Evolutionary conservation across 208 protist species (phyloP).

Genomic region (Acanthamoeba royreba): DNA sequence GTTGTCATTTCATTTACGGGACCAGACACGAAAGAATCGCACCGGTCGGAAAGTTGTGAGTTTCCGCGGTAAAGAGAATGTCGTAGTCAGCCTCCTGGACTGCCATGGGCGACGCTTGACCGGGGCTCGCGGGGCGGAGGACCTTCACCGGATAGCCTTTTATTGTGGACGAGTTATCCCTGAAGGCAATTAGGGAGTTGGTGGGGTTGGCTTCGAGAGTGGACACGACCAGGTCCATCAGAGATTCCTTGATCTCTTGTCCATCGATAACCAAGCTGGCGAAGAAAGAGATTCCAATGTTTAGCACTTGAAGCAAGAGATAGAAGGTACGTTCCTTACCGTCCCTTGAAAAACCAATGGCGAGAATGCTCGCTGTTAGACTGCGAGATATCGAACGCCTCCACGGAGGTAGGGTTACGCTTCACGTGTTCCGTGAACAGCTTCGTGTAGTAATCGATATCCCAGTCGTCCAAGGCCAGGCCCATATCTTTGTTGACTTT

Average conservation of each 20-base stretch:
- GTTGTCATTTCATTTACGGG: not conserved
- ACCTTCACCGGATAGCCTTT: not conserved
- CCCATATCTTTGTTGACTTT: constrained; percentile 73
- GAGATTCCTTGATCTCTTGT: constrained; percentile 37
- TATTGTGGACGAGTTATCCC: constrained; percentile 48
- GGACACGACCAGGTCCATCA: constrained; percentile 39
- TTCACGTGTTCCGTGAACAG: constrained; percentile 76
- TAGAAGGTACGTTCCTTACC: not conserved
- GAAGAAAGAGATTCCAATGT: not conserved
- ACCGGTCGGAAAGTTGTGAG: constrained; percentile 80
- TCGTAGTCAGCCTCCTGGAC: constrained; percentile 54
- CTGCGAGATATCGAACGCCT: constrained; percentile 81
- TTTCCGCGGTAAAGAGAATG: constrained; percentile 81
- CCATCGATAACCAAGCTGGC: constrained; percentile 46
- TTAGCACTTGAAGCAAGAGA: not conserved
- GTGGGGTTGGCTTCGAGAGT: constrained; percentile 25
- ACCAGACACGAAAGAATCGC: not conserved
- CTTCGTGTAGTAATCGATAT: constrained; percentile 77
- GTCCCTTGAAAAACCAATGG: constrained; percentile 83
- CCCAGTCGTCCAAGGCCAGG: constrained; percentile 76
- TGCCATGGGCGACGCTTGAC: not conserved
- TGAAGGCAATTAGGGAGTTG: constrained; percentile 54
- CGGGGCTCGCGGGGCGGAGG: not conserved
- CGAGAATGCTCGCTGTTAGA: constrained; percentile 83
- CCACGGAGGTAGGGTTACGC: constrained; percentile 79